These are phyloP conservation scores for Macrolepiota fuliginosa DNA, from an alignment of 768 basidiomycete genomes.

Conservation along the genomic window DNA sequence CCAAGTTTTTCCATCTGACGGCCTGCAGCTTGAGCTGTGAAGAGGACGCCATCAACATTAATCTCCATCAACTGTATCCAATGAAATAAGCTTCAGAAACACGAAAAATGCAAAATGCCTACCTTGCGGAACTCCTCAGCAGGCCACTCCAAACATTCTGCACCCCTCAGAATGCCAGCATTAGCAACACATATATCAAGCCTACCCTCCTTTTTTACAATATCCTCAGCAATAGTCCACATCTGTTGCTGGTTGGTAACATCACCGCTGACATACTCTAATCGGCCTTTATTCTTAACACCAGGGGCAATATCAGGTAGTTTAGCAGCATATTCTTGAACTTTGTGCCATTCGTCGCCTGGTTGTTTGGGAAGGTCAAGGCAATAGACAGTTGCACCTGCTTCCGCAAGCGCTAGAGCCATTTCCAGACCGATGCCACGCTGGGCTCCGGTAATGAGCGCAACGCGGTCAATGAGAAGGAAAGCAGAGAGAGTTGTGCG, in stretches of 20 bases:
- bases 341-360: constrained; percentile 45
- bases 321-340: constrained; percentile 33
- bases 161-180: constrained; percentile 55
- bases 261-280: constrained; percentile 52
- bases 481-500: constrained; percentile 20
- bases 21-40: constrained; percentile 60
- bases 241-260: constrained; percentile 52
- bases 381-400: constrained; percentile 46
- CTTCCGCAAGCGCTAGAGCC: constrained; percentile 24
- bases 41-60: constrained; percentile 58
- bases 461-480: constrained; percentile 20
- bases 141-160: constrained; percentile 54
- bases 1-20: constrained; percentile 52
- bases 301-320: constrained; percentile 7
- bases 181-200: constrained; percentile 67
- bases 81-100: neutral
- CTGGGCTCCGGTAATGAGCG: constrained; percentile 23
- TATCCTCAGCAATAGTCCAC: constrained; percentile 47
- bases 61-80: constrained; percentile 42
- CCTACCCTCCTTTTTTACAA: constrained; percentile 56
- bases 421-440: constrained; percentile 30
- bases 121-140: constrained; percentile 57
- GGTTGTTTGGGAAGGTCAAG: constrained; percentile 54
- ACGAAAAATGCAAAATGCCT: neutral
- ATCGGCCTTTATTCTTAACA: constrained; percentile 22